These are phyloP conservation scores for Scheffersomyces coipomensis DNA, from an alignment of 805 yeast genomes.

Conservation along the genomic window DNA sequence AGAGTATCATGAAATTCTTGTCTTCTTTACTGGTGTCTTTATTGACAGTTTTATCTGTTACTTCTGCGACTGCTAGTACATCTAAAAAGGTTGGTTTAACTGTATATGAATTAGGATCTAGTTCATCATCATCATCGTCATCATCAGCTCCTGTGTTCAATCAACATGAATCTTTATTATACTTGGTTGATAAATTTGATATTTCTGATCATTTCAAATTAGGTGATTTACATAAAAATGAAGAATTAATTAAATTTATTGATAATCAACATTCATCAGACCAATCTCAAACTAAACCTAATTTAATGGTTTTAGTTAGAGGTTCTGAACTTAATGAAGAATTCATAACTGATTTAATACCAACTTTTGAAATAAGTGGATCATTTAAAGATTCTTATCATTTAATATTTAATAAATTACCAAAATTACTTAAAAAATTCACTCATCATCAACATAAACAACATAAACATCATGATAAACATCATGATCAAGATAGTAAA, in stretches of 20 bases:
- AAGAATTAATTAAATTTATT: constrained; percentile 21
- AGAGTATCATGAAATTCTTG: constrained; percentile 5
- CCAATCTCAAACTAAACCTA: background rate
- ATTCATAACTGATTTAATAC: background rate
- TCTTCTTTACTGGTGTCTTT: constrained; percentile 3
- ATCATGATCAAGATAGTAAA: no score
- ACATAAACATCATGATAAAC: no score
- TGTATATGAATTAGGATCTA: constrained; percentile 8
- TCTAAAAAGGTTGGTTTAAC: constrained; percentile 2
- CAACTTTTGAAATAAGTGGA: background rate
- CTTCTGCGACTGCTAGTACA: no score
- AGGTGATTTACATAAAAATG: constrained; percentile 18
- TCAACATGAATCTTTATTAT: constrained; percentile 32
- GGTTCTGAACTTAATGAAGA: background rate
- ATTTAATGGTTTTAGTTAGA: constrained; percentile 2
- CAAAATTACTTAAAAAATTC: constrained; percentile 18
- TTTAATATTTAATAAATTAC: constrained; percentile 3
- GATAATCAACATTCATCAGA: constrained; percentile 11
- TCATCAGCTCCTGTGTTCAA: background rate
- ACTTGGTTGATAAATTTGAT: constrained; percentile 46
- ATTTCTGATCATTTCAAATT: constrained; percentile 35
- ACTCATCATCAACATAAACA: no score
- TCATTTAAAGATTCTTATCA: background rate
- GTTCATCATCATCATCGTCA: background rate
- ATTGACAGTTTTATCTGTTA: constrained; percentile 2